Conservation (phyloP, 1,284 basidiomycete species). For the Vanrija sp. region DNA sequence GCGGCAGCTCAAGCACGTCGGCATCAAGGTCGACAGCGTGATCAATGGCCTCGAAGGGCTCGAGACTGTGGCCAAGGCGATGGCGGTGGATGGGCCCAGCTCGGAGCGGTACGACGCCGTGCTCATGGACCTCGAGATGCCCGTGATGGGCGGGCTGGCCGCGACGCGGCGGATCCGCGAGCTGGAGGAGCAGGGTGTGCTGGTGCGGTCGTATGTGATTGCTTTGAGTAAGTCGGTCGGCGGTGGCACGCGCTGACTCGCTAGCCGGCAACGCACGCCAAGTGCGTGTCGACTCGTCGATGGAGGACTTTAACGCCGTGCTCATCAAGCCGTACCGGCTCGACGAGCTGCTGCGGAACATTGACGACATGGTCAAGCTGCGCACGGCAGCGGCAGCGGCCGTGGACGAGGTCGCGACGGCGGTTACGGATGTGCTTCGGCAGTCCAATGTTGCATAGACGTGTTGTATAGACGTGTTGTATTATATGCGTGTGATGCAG, state of each 20-base stretch:
- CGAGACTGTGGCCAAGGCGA: conserved; percentile 16
- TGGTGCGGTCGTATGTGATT: conserved; percentile 5
- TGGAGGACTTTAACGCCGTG: conserved; percentile 38
- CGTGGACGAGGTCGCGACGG: too few relatives aligned
- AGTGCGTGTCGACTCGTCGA: conserved; percentile 14
- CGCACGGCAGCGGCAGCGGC: too few relatives aligned
- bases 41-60: conserved; percentile 49
- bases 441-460: too few relatives aligned
- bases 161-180: conserved; percentile 8
- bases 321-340: conserved; percentile 40
- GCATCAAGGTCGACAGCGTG: conserved; percentile 31
- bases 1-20: conserved; percentile 6
- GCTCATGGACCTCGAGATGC: conserved; percentile 20
- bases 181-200: conserved; percentile 9
- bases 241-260: too few relatives aligned
- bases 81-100: not conserved
- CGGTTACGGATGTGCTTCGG: too few relatives aligned
- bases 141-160: conserved; percentile 11
- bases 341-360: conserved; percentile 32
- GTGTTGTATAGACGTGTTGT: too few relatives aligned
- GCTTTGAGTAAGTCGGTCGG: conserved; percentile 11
- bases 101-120: conserved; percentile 11
- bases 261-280: conserved; percentile 22
- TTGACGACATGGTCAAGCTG: conserved; percentile 30
- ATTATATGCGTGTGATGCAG: too few relatives aligned